These are phyloP conservation scores for Schwanniomyces polymorphus DNA, from an alignment of 805 yeast genomes.

Conservation along the genomic window DNA sequence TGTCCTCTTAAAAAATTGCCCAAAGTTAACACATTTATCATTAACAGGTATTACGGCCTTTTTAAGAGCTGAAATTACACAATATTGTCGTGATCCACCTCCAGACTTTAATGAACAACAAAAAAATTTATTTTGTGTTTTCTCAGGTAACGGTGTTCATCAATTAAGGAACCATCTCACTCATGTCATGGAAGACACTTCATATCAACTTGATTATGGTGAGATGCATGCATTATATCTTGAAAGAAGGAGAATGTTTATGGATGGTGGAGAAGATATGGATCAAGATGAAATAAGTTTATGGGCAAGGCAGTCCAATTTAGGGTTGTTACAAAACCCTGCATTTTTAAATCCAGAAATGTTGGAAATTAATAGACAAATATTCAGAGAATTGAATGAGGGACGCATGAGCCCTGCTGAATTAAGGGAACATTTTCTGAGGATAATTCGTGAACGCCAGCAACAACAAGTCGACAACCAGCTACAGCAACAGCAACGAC, in stretches of 20 bases:
- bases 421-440: conserved; percentile 32
- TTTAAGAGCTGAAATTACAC: conserved; percentile 78
- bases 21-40: conserved; percentile 84
- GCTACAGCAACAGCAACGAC: conserved; percentile 21
- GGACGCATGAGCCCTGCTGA: conserved; percentile 31
- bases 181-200: conserved; percentile 36
- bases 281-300: conserved; percentile 23
- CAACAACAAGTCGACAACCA: conserved; percentile 18
- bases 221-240: conserved; percentile 28
- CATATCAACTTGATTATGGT: conserved; percentile 32
- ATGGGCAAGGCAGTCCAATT: conserved; percentile 30
- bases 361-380: conserved; percentile 28
- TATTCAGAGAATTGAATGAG: conserved; percentile 27
- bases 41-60: conserved; percentile 92
- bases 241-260: conserved; percentile 26
- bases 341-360: conserved; percentile 18
- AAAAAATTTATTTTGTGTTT: conserved; percentile 84
- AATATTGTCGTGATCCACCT: conserved; percentile 90
- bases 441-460: conserved; percentile 26
- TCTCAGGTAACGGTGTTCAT: conserved; percentile 85
- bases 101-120: conserved; percentile 88
- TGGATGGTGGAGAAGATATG: conserved; percentile 16
- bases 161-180: conserved; percentile 71
- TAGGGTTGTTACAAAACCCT: conserved; percentile 21
- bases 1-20: conserved; percentile 74